A percentile compares a stretch with the other conserved stretches of the same genome.
These are phyloP conservation scores for Dryas drummondii DNA, from an alignment of 306 rosid genomes.

Conservation along the genomic window DNA sequence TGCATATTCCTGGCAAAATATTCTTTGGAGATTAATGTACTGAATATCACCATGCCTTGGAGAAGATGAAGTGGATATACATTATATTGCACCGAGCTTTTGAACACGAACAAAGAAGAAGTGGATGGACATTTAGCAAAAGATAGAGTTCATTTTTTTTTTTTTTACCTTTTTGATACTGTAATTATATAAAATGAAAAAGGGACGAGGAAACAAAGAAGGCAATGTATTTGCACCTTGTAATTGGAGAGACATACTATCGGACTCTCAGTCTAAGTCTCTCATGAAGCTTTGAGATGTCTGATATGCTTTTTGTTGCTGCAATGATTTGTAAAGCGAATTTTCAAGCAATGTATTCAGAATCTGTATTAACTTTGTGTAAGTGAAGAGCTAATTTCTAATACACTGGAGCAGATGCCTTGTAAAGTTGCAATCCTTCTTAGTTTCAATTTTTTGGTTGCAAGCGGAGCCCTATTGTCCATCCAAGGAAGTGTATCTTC, in stretches of 20 bases:
- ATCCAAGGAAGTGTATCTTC: too few relatives aligned
- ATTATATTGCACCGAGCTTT: neutral
- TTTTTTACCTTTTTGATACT: neutral
- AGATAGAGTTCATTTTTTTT: neutral
- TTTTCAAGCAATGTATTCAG: too few relatives aligned
- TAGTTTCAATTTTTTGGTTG: too few relatives aligned
- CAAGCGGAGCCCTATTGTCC: too few relatives aligned
- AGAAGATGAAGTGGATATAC: conserved; percentile 2
- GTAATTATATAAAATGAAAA: neutral
- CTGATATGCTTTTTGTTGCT: too few relatives aligned
- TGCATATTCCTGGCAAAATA: conserved; percentile 1
- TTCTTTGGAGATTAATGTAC: neutral
- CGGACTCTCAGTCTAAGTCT: neutral
- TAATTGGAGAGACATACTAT: neutral
- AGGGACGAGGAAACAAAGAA: neutral
- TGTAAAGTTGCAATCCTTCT: too few relatives aligned
- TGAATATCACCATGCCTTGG: neutral
- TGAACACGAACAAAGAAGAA: neutral
- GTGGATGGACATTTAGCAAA: neutral
- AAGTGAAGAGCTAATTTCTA: too few relatives aligned
- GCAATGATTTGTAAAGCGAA: too few relatives aligned
- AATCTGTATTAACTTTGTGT: too few relatives aligned
- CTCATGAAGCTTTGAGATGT: neutral
- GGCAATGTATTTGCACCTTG: neutral
- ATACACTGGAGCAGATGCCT: too few relatives aligned